Evolutionary conservation across 208 protist species (phyloP).

Genomic region (Leishmania mexicana): DNA sequence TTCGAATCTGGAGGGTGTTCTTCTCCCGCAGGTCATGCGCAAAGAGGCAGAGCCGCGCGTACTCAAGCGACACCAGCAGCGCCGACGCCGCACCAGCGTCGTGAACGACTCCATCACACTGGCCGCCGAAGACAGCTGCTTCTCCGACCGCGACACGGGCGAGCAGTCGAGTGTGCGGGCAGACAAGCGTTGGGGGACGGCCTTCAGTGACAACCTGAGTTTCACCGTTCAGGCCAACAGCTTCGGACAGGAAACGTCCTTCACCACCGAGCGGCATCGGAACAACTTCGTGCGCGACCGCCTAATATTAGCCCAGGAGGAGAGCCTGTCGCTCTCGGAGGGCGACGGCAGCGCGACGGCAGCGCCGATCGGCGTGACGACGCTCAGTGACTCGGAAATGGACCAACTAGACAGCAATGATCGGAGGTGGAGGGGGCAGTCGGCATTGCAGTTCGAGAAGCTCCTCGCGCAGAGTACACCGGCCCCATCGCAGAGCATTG

Average conservation of each 20-base stretch:
- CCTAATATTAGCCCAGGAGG: not conserved
- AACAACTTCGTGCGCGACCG: slow-evolving; percentile 1
- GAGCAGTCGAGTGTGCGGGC: not conserved
- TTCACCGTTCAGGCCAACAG: not conserved
- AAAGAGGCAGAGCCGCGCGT: slow-evolving; percentile 50
- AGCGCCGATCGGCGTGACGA: not conserved
- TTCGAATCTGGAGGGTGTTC: slow-evolving; percentile 72
- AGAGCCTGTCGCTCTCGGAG: not conserved
- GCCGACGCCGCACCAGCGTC: slow-evolving; percentile 4
- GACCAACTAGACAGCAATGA: slow-evolving; percentile 11
- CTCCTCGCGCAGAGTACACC: not conserved
- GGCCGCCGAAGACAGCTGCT: slow-evolving; percentile 27
- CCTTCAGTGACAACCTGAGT: slow-evolving; percentile 3
- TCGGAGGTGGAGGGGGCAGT: not conserved
- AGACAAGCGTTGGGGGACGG: not conserved
- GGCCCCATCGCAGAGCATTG: not conserved
- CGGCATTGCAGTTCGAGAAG: slow-evolving; percentile 11
- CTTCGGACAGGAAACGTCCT: not conserved
- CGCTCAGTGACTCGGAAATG: slow-evolving; percentile 24
- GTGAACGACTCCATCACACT: slow-evolving; percentile 29
- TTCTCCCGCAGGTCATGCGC: slow-evolving; percentile 71
- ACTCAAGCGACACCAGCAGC: not conserved
- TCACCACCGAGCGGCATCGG: not conserved
- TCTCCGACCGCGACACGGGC: slow-evolving; percentile 25
- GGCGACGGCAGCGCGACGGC: not conserved